Conservation (phyloP, 352 stramenopile genomes). For the Globisporangium emineosum region DNA sequence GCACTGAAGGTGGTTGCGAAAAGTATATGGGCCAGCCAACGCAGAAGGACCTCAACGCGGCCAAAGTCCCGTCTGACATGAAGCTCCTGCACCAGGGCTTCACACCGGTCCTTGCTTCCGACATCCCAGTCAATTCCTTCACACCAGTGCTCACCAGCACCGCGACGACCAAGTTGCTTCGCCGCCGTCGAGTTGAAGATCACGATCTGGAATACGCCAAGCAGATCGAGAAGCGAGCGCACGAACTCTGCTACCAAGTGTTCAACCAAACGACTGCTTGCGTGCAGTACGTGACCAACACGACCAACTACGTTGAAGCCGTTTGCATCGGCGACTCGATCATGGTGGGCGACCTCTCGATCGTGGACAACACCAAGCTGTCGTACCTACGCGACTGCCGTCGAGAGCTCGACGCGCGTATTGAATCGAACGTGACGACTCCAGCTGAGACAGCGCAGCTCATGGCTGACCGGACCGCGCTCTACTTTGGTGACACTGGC, state of each 20-base stretch:
- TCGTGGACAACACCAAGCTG: slow-evolving; percentile 31
- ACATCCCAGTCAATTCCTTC: slow-evolving; percentile 9
- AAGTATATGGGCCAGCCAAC: slow-evolving; percentile 17
- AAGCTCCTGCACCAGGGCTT: slow-evolving; percentile 11
- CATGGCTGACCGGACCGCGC: slow-evolving; percentile 14
- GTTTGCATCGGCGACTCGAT: slow-evolving; percentile 24
- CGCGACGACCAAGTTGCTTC: not conserved
- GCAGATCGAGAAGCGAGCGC: slow-evolving; percentile 12
- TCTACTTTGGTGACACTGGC: slow-evolving; percentile 22
- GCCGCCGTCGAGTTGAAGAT: not conserved
- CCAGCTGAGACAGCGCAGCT: slow-evolving; percentile 10
- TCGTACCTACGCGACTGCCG: slow-evolving; percentile 32
- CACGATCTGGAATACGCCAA: not conserved
- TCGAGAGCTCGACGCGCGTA: slow-evolving; percentile 23
- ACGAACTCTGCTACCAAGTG: slow-evolving; percentile 24
- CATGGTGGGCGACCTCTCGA: slow-evolving; percentile 20
- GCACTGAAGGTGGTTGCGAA: slow-evolving; percentile 18
- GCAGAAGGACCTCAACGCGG: slow-evolving; percentile 24
- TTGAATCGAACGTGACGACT: slow-evolving; percentile 20
- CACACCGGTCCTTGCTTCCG: not conserved
- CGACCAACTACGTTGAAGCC: slow-evolving; percentile 23
- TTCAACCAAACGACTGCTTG: slow-evolving; percentile 20
- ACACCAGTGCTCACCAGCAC: not conserved
- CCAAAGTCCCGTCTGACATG: slow-evolving; percentile 1
- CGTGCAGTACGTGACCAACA: slow-evolving; percentile 26